phyloP scores from a whole-genome alignment of 176 grass and related monocot genomes.

The Carex kokanica region DNA sequence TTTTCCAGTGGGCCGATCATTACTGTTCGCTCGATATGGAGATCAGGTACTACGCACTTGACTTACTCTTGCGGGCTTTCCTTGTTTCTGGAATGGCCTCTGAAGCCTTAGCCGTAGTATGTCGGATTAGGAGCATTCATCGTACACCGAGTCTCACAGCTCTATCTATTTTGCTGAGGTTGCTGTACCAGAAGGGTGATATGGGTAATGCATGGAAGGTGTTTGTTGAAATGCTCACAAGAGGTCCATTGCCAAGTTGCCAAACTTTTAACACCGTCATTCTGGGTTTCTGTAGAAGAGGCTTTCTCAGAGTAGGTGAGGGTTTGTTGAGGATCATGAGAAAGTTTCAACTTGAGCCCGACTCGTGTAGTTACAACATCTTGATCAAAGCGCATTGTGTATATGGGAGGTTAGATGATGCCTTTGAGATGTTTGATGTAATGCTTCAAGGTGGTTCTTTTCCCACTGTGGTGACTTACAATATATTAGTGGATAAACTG shows the following conservation, averaged over 20 bases:
- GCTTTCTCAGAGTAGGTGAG: constrained; percentile 29
- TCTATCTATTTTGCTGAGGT: constrained; percentile 43
- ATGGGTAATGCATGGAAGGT: constrained; percentile 60
- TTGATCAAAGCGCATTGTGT: constrained; percentile 69
- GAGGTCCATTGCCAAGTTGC: constrained; percentile 43
- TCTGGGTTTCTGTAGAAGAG: constrained; percentile 65
- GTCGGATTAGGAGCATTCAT: constrained; percentile 27
- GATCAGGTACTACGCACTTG: constrained; percentile 33
- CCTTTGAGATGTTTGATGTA: constrained; percentile 66
- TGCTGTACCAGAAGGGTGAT: constrained; percentile 50
- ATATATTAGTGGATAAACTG: constrained; percentile 57
- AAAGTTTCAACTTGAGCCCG: constrained; percentile 42
- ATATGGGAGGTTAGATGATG: constrained; percentile 41
- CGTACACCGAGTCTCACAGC: constrained; percentile 45
- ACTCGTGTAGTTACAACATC: constrained; percentile 73
- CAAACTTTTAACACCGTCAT: constrained; percentile 74
- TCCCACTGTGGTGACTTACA: constrained; percentile 61
- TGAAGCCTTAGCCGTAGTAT: constrained; percentile 52
- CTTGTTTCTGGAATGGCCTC: constrained; percentile 47
- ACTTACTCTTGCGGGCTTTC: constrained; percentile 68
- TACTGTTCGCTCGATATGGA: not conserved
- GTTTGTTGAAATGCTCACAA: constrained; percentile 73
- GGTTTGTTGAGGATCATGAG: constrained; percentile 56
- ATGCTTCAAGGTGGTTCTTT: constrained; percentile 37
- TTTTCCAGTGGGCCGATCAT: constrained; percentile 30